Evolutionary conservation across 2,329 filamentous ascomycete genomes (phyloP).

Genomic region (Mariannaea elegans): DNA sequence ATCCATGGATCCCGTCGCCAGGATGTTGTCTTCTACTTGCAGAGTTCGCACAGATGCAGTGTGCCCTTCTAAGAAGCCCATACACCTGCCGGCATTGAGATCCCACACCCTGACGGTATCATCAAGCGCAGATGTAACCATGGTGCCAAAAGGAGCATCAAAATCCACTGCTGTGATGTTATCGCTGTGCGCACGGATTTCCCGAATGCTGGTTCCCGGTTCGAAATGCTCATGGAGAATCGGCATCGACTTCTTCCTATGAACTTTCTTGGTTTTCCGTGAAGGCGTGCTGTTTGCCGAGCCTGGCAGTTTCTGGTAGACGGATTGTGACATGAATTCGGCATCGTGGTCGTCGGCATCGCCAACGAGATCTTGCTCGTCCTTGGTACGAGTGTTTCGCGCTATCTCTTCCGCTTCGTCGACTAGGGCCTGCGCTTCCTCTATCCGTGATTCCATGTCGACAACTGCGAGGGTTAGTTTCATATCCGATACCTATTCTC

Average conservation of each 20-base stretch:
- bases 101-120: slow-evolving; percentile 98
- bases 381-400: slow-evolving; percentile 59
- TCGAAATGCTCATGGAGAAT: slow-evolving; percentile 96
- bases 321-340: slow-evolving; percentile 95
- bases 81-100: slow-evolving; percentile 89
- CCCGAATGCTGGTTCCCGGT: slow-evolving; percentile 85
- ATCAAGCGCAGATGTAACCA: slow-evolving; percentile 91
- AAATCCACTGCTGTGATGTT: slow-evolving; percentile 92
- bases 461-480: slow-evolving; percentile 60
- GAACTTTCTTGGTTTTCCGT: slow-evolving; percentile 60
- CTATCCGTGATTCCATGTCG: slow-evolving; percentile 68
- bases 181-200: slow-evolving; percentile 89
- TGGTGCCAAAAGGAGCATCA: slow-evolving; percentile 94
- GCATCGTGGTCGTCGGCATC: slow-evolving; percentile 58
- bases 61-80: slow-evolving; percentile 91
- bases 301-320: slow-evolving; percentile 89
- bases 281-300: slow-evolving; percentile 59
- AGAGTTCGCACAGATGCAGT: slow-evolving; percentile 91
- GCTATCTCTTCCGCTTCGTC: slow-evolving; percentile 67
- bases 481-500: background rate
- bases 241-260: slow-evolving; percentile 85
- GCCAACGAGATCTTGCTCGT: slow-evolving; percentile 62
- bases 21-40: slow-evolving; percentile 94
- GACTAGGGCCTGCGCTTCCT: slow-evolving; percentile 67
- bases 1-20: slow-evolving; percentile 94